Evolutionary conservation across 164 flowering plant genomes (phyloP), one percentile per base, ranked within the genome.

Genomic region (Malania oleifera): DNA sequence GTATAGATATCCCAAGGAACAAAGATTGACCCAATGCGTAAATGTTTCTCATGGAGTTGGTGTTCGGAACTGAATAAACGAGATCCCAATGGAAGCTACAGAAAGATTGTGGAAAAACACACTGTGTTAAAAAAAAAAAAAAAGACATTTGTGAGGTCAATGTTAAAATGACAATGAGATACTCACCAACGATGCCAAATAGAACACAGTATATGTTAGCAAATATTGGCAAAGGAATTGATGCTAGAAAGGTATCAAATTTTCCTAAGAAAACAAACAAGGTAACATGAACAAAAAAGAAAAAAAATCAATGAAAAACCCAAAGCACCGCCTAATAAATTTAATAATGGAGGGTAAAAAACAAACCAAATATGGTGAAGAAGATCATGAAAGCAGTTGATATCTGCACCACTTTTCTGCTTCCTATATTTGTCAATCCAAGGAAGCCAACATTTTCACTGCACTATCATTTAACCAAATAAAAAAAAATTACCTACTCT

Each of bases 361-460:
- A 71, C 84, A 45, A 56, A 93, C 99, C 99, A 59, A 90, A 85
- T 59, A 93, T 86, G 41, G 99, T 78, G 86, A 93, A 88, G 77
- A 93, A 84, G 73, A 93, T 63, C 99, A 93, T 93, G 82, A 93
- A 93, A 53, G 67, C 80, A 50, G 89, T 76, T 43, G 99, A 93
- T 29, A 88, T 74, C 76, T 93, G 95, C 59, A 93, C 95, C 19
- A 76, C 99, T 73, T 97, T 79, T 68, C 99, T 80, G 73, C 99
- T 93, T 41, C 99, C 99, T 51, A 93, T 84, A 51, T 73, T 82
- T 14, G 99, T 93, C 45, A 93, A 48, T 69, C 97, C 99, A 63
- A 93, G 89, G 48, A 93, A 95, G 53, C 99, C 99, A 31, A 88
- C 92, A 71, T 93, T 93, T 79, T 90, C 99, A 40, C 99, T 93